phyloP scores from a whole-genome alignment of 148 eudicot genomes.

The Suaeda aralocaspica region DNA sequence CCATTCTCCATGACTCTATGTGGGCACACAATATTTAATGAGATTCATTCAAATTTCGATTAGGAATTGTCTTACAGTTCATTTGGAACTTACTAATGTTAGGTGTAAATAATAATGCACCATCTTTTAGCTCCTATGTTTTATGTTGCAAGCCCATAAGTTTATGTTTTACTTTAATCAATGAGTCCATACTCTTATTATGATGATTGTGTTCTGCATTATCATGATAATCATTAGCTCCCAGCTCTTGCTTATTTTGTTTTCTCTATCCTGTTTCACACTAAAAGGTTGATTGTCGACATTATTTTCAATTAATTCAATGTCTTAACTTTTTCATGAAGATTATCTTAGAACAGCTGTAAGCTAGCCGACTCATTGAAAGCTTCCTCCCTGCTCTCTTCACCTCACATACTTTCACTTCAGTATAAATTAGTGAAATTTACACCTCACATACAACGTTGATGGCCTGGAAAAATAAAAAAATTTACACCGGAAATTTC shows the following conservation, averaged over 20 bases:
- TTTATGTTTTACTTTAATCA: slow-evolving; percentile 5
- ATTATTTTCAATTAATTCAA: not conserved
- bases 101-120: slow-evolving; percentile 9
- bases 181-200: slow-evolving; percentile 3
- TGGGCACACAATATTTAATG: not conserved
- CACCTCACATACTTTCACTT: not conserved
- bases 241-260: not conserved
- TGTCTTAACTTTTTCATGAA: slow-evolving; percentile 5
- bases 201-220: slow-evolving; percentile 12
- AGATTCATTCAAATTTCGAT: slow-evolving; percentile 4
- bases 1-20: slow-evolving; percentile 6
- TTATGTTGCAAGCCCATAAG: slow-evolving; percentile 11
- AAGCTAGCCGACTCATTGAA: not conserved
- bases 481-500: too few relatives aligned
- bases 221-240: slow-evolving; percentile 16
- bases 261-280: not conserved
- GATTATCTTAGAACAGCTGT: slow-evolving; percentile 1
- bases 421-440: too few relatives aligned
- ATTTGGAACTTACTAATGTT: slow-evolving; percentile 5
- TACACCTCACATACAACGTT: too few relatives aligned
- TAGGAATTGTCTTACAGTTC: not conserved
- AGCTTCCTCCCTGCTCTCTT: not conserved
- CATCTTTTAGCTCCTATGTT: slow-evolving; percentile 15
- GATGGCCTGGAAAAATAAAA: too few relatives aligned
- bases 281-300: not conserved